phyloP scores from a whole-genome alignment of 2,329 filamentous ascomycete genomes.

The Erysiphe neolycopersici region DNA sequence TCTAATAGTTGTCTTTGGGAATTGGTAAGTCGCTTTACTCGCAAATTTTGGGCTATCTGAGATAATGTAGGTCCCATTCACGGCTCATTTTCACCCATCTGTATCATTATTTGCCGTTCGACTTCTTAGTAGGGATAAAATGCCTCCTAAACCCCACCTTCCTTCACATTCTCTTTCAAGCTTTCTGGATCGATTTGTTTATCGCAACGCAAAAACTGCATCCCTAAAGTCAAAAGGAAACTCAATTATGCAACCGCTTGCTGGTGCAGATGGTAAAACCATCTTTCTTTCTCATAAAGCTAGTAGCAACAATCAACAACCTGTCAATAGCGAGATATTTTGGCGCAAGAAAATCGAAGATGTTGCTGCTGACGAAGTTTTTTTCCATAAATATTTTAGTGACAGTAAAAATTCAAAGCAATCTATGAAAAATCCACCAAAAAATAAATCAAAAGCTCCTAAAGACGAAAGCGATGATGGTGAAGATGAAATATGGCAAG shows the following conservation, averaged over 20 bases:
- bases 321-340: slow-evolving; percentile 70
- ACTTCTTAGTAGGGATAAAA: slow-evolving; percentile 39
- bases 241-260: slow-evolving; percentile 92
- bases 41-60: slow-evolving; percentile 2
- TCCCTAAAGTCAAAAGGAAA: slow-evolving; percentile 38
- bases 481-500: slow-evolving; percentile 77
- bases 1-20: slow-evolving; percentile 88
- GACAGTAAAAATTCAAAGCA: slow-evolving; percentile 36
- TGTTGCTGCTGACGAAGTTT: slow-evolving; percentile 73
- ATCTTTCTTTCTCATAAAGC: slow-evolving; percentile 26
- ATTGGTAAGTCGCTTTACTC: slow-evolving; percentile 24
- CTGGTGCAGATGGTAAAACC: slow-evolving; percentile 30
- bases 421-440: slow-evolving; percentile 26
- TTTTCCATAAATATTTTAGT: slow-evolving; percentile 95
- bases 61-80: slow-evolving; percentile 27
- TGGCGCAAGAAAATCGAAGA: slow-evolving; percentile 78
- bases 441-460: slow-evolving; percentile 20
- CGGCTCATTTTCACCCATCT: slow-evolving; percentile 75
- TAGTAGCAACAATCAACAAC: slow-evolving; percentile 24
- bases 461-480: slow-evolving; percentile 26
- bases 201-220: slow-evolving; percentile 63
- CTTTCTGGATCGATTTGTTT: slow-evolving; percentile 97
- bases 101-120: slow-evolving; percentile 59
- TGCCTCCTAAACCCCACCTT: slow-evolving; percentile 72
- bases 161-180: slow-evolving; percentile 75